Evolutionary conservation across 208 protist species (phyloP).

Genomic region (Strigomonas culicis): DNA sequence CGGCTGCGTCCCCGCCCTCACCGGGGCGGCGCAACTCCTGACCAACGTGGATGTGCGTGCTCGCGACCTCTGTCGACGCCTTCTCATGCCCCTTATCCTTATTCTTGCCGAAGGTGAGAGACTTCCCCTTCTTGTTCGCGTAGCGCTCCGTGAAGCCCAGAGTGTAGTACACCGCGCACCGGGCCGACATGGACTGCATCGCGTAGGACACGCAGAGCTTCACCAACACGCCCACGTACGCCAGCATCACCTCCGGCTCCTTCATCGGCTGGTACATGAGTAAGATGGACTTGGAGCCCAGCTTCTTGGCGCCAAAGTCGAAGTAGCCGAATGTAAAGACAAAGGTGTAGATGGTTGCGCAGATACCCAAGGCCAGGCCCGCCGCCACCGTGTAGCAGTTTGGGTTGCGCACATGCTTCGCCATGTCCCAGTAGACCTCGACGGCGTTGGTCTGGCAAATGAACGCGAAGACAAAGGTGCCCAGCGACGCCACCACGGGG

Average conservation of each 20-base stretch:
- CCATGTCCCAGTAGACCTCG: slow-evolving; percentile 44
- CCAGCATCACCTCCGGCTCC: slow-evolving; percentile 31
- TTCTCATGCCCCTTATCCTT: background rate
- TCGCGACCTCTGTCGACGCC: slow-evolving; percentile 14
- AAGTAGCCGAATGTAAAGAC: slow-evolving; percentile 63
- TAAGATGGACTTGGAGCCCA: slow-evolving; percentile 36
- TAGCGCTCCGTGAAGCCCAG: slow-evolving; percentile 12
- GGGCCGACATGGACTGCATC: slow-evolving; percentile 30
- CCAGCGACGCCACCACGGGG: slow-evolving; percentile 25
- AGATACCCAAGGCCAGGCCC: slow-evolving; percentile 35
- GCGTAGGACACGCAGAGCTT: slow-evolving; percentile 62
- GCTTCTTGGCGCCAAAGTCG: slow-evolving; percentile 38
- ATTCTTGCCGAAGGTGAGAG: slow-evolving; percentile 22
- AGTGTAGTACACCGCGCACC: slow-evolving; percentile 35
- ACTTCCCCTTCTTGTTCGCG: slow-evolving; percentile 27
- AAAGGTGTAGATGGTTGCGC: slow-evolving; percentile 43
- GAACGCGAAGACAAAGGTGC: slow-evolving; percentile 52
- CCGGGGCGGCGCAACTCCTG: too few relatives aligned
- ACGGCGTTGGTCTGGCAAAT: slow-evolving; percentile 54
- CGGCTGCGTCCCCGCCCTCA: background rate
- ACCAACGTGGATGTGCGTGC: background rate
- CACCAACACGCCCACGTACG: slow-evolving; percentile 56
- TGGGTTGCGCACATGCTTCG: slow-evolving; percentile 14
- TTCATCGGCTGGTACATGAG: slow-evolving; percentile 49
- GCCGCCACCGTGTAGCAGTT: slow-evolving; percentile 19